Conservation (phyloP, 1,284 basidiomycete genomes). For the Gomphus sp. region DNA sequence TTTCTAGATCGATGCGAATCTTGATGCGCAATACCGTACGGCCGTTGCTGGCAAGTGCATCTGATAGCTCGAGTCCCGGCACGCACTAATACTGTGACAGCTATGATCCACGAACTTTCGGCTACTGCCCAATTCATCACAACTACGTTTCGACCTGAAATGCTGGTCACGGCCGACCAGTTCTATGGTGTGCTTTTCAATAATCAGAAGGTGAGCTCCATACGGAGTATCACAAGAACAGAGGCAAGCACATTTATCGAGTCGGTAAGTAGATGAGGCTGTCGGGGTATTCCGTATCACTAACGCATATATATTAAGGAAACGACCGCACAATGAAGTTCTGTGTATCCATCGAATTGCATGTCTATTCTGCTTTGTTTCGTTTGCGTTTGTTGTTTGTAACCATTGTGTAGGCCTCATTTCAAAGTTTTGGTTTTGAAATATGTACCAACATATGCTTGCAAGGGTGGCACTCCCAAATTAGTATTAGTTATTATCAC, state of each 20-base stretch:
- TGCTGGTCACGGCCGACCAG: constrained; percentile 91
- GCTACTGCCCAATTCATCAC: constrained; percentile 93
- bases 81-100: constrained; percentile 28
- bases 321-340: constrained; percentile 6
- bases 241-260: constrained; percentile 89
- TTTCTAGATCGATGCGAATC: constrained; percentile 85
- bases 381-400: neutral
- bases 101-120: constrained; percentile 90
- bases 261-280: constrained; percentile 15
- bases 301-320: neutral
- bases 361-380: neutral
- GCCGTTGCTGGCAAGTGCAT: constrained; percentile 77
- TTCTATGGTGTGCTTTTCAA: constrained; percentile 99
- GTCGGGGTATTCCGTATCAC: neutral
- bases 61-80: neutral
- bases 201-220: constrained; percentile 88
- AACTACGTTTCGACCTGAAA: constrained; percentile 96
- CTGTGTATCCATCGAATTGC: neutral
- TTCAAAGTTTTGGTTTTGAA: neutral
- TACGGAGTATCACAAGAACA: constrained; percentile 72
- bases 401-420: neutral
- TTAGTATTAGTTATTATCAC: too few species aligned
- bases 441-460: neutral
- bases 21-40: constrained; percentile 96
- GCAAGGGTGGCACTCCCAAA: too few species aligned